phyloP scores from a whole-genome alignment of 1,284 basidiomycete genomes.

The Ceratobasidium sp. region DNA sequence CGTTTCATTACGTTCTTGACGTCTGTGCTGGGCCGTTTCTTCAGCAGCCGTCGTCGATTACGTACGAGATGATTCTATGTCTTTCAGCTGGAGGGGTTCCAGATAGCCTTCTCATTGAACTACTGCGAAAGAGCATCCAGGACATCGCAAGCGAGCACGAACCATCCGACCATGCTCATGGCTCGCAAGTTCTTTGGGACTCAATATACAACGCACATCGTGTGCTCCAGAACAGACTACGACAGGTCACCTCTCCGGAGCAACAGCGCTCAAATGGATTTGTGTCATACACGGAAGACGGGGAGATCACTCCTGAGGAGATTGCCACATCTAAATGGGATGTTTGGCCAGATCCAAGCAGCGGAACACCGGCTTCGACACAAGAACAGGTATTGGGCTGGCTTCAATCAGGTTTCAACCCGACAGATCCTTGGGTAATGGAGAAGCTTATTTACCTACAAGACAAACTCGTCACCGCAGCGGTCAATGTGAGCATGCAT shows the following conservation, averaged over 20 bases:
- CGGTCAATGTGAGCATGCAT: constrained; percentile 3
- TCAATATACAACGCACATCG: constrained; percentile 40
- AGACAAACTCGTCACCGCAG: constrained; percentile 1
- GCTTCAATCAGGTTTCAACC: constrained; percentile 28
- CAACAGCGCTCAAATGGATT: constrained; percentile 10
- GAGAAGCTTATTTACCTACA: constrained; percentile 33
- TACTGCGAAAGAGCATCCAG: constrained; percentile 40
- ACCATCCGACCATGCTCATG: constrained; percentile 20
- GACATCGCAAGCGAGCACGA: constrained; percentile 20
- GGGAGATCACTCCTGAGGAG: constrained; percentile 9
- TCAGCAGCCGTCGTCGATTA: constrained; percentile 13
- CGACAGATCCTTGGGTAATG: constrained; percentile 32
- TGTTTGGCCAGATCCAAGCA: constrained; percentile 5
- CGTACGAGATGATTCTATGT: constrained; percentile 41
- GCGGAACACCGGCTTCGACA: constrained; percentile 23
- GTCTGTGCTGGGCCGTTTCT: constrained; percentile 16
- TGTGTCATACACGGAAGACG: constrained; percentile 13
- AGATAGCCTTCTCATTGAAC: constrained; percentile 4
- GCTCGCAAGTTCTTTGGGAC: constrained; percentile 35
- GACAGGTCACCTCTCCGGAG: constrained; percentile 21
- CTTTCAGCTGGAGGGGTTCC: constrained; percentile 43
- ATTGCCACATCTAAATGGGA: constrained; percentile 30
- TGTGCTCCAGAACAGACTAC: constrained; percentile 13
- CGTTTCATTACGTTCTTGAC: constrained; percentile 41
- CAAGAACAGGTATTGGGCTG: constrained; percentile 32